A percentile compares a stretch with the other conserved stretches of the same genome.
Conservation (phyloP, 2,329 filamentous ascomycete species). For the Trichoderma gracile region DNA sequence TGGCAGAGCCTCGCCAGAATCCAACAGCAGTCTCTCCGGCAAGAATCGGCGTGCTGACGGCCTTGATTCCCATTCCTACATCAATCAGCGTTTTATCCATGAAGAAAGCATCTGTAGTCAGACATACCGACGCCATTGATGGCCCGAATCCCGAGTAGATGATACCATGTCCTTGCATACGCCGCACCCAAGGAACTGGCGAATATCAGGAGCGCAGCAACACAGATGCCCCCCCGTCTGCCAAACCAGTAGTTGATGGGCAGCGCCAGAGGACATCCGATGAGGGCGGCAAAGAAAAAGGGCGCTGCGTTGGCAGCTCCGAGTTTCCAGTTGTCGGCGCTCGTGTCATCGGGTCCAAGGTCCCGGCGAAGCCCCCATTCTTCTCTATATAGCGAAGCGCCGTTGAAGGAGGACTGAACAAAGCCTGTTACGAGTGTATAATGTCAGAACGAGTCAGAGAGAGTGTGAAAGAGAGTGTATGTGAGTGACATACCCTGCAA, state of each 20-base stretch:
- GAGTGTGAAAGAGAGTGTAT: not conserved
- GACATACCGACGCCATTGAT: slow-evolving; percentile 44
- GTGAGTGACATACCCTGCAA: slow-evolving; percentile 36
- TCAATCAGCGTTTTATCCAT: slow-evolving; percentile 26
- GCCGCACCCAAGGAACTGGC: slow-evolving; percentile 42
- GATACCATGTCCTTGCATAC: slow-evolving; percentile 39
- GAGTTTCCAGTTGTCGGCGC: slow-evolving; percentile 40
- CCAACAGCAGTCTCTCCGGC: slow-evolving; percentile 50
- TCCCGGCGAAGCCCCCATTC: slow-evolving; percentile 29
- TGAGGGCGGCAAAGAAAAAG: slow-evolving; percentile 42
- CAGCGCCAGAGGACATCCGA: slow-evolving; percentile 44
- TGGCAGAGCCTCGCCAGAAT: slow-evolving; percentile 50
- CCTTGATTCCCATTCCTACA: slow-evolving; percentile 50
- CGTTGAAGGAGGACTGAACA: slow-evolving; percentile 48
- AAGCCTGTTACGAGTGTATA: slow-evolving; percentile 36
- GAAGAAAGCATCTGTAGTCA: not conserved
- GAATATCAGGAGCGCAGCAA: slow-evolving; percentile 44
- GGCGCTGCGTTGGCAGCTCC: slow-evolving; percentile 45
- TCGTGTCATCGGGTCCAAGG: not conserved
- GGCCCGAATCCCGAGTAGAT: slow-evolving; percentile 40
- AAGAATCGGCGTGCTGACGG: slow-evolving; percentile 50
- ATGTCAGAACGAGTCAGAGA: not conserved
- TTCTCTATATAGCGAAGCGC: slow-evolving; percentile 39
- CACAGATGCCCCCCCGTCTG: slow-evolving; percentile 43
- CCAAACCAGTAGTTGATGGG: slow-evolving; percentile 46